Percentiles rank a stretch among this genome's conserved stretches.
Evolutionary conservation across 306 rosid species (phyloP).

Genomic region (Lupinus albus): DNA sequence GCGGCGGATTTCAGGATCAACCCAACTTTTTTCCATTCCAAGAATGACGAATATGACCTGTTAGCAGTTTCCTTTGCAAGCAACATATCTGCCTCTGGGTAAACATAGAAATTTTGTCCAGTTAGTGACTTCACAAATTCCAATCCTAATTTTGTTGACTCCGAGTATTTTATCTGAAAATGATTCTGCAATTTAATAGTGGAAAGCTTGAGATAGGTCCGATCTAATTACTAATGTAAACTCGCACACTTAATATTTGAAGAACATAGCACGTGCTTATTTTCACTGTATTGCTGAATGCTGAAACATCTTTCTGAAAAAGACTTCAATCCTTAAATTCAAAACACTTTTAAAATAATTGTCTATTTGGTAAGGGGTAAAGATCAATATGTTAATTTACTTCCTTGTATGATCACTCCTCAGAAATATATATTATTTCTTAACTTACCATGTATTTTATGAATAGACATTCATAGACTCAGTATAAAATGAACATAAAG

Average conservation of each 20-base stretch:
- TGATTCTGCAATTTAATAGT: conserved; percentile 53
- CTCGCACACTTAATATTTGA: background rate
- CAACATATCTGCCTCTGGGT: conserved; percentile 92
- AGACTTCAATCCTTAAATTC: conserved; percentile 9
- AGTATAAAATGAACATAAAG: conserved; percentile 10
- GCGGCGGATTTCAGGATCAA: conserved; percentile 87
- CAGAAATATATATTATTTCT: conserved; percentile 5
- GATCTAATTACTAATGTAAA: conserved; percentile 21
- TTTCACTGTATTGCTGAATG: conserved; percentile 12
- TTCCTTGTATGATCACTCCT: conserved; percentile 18
- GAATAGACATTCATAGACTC: background rate
- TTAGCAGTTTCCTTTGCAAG: conserved; percentile 50
- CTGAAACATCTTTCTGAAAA: background rate
- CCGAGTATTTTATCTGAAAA: conserved; percentile 76
- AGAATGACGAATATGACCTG: conserved; percentile 67
- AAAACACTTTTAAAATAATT: conserved; percentile 3
- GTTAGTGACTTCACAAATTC: conserved; percentile 49
- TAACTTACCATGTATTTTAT: conserved; percentile 15
- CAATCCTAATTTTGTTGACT: conserved; percentile 70
- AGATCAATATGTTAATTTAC: background rate
- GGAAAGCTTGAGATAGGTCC: conserved; percentile 26
- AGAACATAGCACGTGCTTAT: background rate
- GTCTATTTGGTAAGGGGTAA: background rate
- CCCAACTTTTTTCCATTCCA: conserved; percentile 93
- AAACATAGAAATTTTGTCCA: conserved; percentile 57